Conservation (phyloP, 2,329 filamentous ascomycete genomes). For the Zymoseptoria pseudotritici region DNA sequence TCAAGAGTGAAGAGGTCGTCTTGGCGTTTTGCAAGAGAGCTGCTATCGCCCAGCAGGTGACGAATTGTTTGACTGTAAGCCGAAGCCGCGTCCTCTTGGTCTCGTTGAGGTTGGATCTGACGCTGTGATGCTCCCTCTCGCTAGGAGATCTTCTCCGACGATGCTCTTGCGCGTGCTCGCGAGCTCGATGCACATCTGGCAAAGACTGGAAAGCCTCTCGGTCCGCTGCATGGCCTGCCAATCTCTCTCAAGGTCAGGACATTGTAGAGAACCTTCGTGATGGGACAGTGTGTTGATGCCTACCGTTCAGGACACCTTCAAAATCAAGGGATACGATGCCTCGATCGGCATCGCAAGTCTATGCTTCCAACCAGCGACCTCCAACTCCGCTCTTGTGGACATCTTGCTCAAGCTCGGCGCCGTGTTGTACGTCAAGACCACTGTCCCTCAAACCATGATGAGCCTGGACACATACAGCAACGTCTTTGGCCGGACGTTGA, state of each 20-base stretch:
- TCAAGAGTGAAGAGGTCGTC: constrained; percentile 15
- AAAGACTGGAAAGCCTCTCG: constrained; percentile 13
- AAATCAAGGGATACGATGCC: constrained; percentile 50
- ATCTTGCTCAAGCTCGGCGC: constrained; percentile 37
- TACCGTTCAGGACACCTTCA: constrained; percentile 35
- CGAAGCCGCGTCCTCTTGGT: background rate
- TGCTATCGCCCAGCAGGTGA: constrained; percentile 41
- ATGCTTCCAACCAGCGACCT: constrained; percentile 45
- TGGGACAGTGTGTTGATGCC: background rate
- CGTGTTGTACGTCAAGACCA: constrained; percentile 48
- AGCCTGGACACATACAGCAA: constrained; percentile 27
- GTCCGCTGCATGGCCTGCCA: constrained; percentile 43
- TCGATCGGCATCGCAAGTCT: constrained; percentile 51
- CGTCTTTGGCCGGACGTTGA: constrained; percentile 41
- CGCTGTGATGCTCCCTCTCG: background rate
- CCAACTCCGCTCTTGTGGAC: constrained; percentile 34
- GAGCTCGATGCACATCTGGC: constrained; percentile 20
- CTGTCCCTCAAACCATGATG: constrained; percentile 45
- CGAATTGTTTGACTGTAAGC: constrained; percentile 40
- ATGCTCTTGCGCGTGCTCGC: constrained; percentile 18
- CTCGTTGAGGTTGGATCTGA: background rate
- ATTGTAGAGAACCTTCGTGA: background rate
- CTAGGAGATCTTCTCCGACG: constrained; percentile 38
- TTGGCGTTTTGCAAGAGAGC: constrained; percentile 42
- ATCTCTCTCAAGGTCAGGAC: constrained; percentile 52